These are phyloP conservation scores for Epichloe coenophiala DNA, from an alignment of 2,329 filamentous ascomycete genomes.

Conservation along the genomic window DNA sequence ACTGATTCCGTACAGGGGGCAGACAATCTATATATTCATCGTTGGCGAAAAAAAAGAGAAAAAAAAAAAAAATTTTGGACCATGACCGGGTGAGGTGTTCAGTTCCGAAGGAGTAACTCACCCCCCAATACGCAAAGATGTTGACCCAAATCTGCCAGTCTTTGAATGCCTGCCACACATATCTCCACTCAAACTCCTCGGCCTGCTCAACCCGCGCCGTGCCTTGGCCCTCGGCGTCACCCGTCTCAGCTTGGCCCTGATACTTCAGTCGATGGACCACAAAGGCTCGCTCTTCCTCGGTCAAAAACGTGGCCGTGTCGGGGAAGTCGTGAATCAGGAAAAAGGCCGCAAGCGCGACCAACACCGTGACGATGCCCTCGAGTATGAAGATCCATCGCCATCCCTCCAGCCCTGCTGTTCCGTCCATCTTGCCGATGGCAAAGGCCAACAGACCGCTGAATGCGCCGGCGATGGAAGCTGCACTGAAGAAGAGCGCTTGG, in stretches of 20 bases:
- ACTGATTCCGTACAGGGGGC: conserved; percentile 42
- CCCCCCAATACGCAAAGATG: conserved; percentile 50
- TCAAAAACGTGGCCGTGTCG: conserved; percentile 62
- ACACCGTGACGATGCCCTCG: conserved; percentile 54
- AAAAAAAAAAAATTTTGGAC: no score
- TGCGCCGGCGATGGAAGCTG: conserved; percentile 65
- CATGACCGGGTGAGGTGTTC: no score
- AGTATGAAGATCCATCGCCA: conserved; percentile 58
- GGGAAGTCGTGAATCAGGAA: conserved; percentile 72
- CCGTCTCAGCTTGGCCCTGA: no score
- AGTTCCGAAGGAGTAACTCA: conserved; percentile 21
- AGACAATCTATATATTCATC: conserved; percentile 26
- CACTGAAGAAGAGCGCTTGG: conserved; percentile 68
- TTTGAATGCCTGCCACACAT: conserved; percentile 56
- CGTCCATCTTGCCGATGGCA: conserved; percentile 56
- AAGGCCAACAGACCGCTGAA: conserved; percentile 62
- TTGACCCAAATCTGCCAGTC: conserved; percentile 68
- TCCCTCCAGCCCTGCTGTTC: conserved; percentile 42
- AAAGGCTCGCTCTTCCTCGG: conserved; percentile 54
- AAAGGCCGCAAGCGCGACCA: conserved; percentile 53
- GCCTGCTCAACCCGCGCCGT: conserved; percentile 40
- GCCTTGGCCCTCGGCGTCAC: no score
- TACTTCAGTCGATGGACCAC: conserved; percentile 57
- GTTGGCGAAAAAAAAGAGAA: neutral
- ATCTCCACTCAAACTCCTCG: conserved; percentile 63